Conservation (phyloP, 2,329 filamentous ascomycete genomes). For the Pseudopyrenochaeta lycopersici region DNA sequence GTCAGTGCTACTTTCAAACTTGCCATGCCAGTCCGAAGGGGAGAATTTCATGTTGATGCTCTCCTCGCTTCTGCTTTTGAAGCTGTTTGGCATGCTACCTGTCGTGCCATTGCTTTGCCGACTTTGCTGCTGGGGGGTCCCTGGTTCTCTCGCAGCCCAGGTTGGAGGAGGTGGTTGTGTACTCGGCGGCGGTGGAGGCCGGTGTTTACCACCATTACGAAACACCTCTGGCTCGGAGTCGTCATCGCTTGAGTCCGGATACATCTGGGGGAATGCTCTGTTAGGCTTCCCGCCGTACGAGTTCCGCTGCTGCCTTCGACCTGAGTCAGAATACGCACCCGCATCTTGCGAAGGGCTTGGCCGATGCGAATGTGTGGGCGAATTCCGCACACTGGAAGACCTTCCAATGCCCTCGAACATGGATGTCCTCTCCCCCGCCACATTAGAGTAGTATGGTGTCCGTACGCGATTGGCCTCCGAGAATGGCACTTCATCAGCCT, state of each 20-base stretch:
- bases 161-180: constrained; percentile 26
- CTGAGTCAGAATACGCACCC: constrained; percentile 43
- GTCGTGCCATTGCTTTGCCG: constrained; percentile 20
- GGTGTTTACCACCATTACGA: constrained; percentile 20
- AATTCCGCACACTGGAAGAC: constrained; percentile 63
- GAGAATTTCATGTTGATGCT: constrained; percentile 61
- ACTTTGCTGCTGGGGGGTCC: constrained; percentile 26
- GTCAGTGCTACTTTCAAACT: constrained; percentile 53
- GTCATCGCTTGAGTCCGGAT: constrained; percentile 41
- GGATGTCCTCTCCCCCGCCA: constrained; percentile 66
- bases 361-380: constrained; percentile 46
- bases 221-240: constrained; percentile 38
- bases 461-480: constrained; percentile 59
- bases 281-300: constrained; percentile 32
- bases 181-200: constrained; percentile 23
- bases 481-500: constrained; percentile 45
- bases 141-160: constrained; percentile 25
- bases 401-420: constrained; percentile 62
- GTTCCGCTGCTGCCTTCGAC: constrained; percentile 34
- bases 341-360: constrained; percentile 31
- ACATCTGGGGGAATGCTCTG: constrained; percentile 38
- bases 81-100: constrained; percentile 34
- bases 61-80: constrained; percentile 58
- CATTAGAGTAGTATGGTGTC: constrained; percentile 61
- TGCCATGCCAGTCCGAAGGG: constrained; percentile 56